Base-by-base conservation (phyloP, 768 basidiomycete genomes). In the Lactifluus volemus region DNA sequence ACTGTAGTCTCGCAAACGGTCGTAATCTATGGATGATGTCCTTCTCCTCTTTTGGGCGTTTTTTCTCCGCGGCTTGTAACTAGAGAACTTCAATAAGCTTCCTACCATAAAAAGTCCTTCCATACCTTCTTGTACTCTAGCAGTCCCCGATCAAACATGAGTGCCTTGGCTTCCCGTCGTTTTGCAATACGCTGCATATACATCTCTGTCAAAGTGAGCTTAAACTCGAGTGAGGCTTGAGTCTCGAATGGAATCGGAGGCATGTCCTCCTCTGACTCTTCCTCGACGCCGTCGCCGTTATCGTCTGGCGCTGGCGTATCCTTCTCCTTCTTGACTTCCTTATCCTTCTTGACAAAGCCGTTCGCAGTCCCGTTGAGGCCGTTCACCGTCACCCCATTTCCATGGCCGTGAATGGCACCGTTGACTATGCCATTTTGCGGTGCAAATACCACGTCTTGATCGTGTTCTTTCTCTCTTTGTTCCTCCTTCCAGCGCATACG, bases 1-100 rank as follows among this genome's bases (percentile, higher is more conserved):
- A 94, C 70, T 97, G 94, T 39, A 98, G 75, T 55, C 86, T 84
- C 30, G 96, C 84, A 72, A 98, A 98, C 3, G 93, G 91, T 65
- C 95, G 88, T 57, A 95, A 79, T 29, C 94, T 84, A 67, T 92
- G 85, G 25, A 93, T 73, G 58, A 98, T 86, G 63, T 98, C 97
- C 65, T 89, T 84, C 68, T 98, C 95, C 63, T 98, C 96, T 67
- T 89, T 86, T 8, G 82, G 81, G 17, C 92, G 79, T 71, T 97
- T 98, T 76, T 95, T 89, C 66, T 99, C 96, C 3, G 81, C 80
- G 10, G 91, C 89, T 79, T 89, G 86, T 77, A 93, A 88, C 96
- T 97, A 61, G 41, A 53, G 36, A 53, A 55, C 65, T 39, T 67
- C 63, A 57, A 65, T 62, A 59, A 49, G n/a, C 7, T 53, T 53